These are phyloP conservation scores for Fraxinus quadrangulata DNA, from an alignment of 257 asterid genomes.

Conservation along the genomic window DNA sequence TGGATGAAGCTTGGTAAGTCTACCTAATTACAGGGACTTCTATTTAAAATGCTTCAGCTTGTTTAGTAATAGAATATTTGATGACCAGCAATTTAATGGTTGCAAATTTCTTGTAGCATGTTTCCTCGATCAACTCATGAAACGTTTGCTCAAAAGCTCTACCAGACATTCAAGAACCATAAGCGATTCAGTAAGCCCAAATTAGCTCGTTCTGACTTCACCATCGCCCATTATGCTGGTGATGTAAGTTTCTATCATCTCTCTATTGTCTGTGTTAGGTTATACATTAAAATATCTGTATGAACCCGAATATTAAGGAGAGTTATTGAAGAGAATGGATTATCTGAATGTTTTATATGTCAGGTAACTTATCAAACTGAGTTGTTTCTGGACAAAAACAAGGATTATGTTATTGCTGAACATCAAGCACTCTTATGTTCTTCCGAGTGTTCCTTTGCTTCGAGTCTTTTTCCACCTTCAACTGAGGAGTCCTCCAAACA, in stretches of 20 bases:
- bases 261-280: not conserved
- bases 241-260: conserved; percentile 64
- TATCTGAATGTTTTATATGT: conserved; percentile 22
- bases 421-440: conserved; percentile 91
- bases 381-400: conserved; percentile 91
- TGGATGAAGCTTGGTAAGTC: conserved; percentile 97
- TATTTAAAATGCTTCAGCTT: conserved; percentile 10
- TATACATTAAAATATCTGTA: conserved; percentile 14
- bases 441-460: conserved; percentile 77
- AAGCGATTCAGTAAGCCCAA: conserved; percentile 96
- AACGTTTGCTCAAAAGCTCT: conserved; percentile 93
- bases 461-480: conserved; percentile 76
- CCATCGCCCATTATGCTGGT: conserved; percentile 95
- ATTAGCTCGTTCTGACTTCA: conserved; percentile 92
- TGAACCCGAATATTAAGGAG: conserved; percentile 4
- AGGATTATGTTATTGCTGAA: conserved; percentile 96
- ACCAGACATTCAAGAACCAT: conserved; percentile 80
- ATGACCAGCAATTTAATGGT: conserved; percentile 16
- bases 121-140: conserved; percentile 97
- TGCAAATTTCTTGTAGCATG: conserved; percentile 61
- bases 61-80: conserved; percentile 19
- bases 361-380: conserved; percentile 99
- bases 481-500: conserved; percentile 89
- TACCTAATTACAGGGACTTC: conserved; percentile 12
- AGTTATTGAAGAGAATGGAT: conserved; percentile 21